phyloP scores from a whole-genome alignment of 169 alveolate species.

The Plasmodium relictum region DNA sequence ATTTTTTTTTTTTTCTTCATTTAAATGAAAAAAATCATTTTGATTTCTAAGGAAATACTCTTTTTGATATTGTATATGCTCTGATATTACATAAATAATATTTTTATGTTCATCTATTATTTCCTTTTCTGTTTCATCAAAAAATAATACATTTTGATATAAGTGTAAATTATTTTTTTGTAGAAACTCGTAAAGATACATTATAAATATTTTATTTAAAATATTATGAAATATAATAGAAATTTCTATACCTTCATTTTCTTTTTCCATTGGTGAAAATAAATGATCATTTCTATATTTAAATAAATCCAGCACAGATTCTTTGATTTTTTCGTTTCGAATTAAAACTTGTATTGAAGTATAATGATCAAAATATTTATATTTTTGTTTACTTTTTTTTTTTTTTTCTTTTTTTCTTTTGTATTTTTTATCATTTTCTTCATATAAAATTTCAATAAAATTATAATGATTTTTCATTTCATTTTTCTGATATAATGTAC shows the following conservation, averaged over 20 bases:
- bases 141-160: slow-evolving; percentile 59
- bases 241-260: slow-evolving; percentile 9
- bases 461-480: slow-evolving; percentile 25
- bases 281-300: slow-evolving; percentile 19
- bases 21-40: background rate
- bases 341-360: slow-evolving; percentile 26
- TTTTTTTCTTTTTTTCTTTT: slow-evolving; percentile 6
- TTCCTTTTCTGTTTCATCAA: slow-evolving; percentile 29
- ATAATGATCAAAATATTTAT: slow-evolving; percentile 15
- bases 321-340: slow-evolving; percentile 39
- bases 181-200: slow-evolving; percentile 58
- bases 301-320: slow-evolving; percentile 15
- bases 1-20: background rate
- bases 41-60: slow-evolving; percentile 4
- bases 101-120: background rate
- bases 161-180: slow-evolving; percentile 31
- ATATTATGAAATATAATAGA: slow-evolving; percentile 19
- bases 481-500: background rate
- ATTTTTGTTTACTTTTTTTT: slow-evolving; percentile 18
- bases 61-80: slow-evolving; percentile 5
- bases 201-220: slow-evolving; percentile 47
- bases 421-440: slow-evolving; percentile 39
- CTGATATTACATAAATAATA: slow-evolving; percentile 12
- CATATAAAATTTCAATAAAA: slow-evolving; percentile 33
- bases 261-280: background rate